A percentile compares a stretch with the other conserved stretches of the same genome.
phyloP scores from a whole-genome alignment of 75 land plant genomes.

The Picea sitchensis region DNA sequence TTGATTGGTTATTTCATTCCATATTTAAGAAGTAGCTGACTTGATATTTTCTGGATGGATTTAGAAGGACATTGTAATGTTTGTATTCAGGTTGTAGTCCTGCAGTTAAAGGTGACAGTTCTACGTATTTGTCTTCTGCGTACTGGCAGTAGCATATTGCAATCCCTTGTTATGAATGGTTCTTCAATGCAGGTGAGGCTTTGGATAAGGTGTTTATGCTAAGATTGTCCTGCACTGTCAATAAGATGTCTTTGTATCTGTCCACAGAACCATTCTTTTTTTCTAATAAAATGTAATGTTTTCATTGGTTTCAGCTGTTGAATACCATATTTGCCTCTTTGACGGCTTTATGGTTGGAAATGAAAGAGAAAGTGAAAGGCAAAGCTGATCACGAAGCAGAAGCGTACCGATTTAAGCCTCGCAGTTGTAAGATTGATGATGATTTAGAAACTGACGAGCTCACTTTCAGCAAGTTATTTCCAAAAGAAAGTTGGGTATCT shows the following conservation, averaged over 20 bases:
- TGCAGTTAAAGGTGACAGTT: constrained; percentile 38
- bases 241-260: background rate
- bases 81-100: constrained; percentile 26
- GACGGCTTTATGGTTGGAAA: constrained; percentile 52
- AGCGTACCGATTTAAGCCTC: constrained; percentile 52
- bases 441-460: constrained; percentile 53
- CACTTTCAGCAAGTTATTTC: constrained; percentile 23
- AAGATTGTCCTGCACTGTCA: background rate
- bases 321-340: constrained; percentile 49
- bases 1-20: background rate
- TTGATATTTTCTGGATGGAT: background rate
- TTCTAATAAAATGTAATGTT: background rate
- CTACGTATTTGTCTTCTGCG: constrained; percentile 44
- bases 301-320: constrained; percentile 32
- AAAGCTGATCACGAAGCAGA: constrained; percentile 40
- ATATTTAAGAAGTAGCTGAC: background rate
- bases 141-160: constrained; percentile 24
- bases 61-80: background rate
- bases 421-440: constrained; percentile 44
- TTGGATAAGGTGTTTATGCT: background rate
- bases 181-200: constrained; percentile 44
- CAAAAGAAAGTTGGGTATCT: constrained; percentile 28
- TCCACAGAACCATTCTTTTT: background rate
- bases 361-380: constrained; percentile 35
- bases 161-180: constrained; percentile 32